Conservation (phyloP, 2,329 filamentous ascomycete genomes). For the Albophoma yamanashiensis region DNA sequence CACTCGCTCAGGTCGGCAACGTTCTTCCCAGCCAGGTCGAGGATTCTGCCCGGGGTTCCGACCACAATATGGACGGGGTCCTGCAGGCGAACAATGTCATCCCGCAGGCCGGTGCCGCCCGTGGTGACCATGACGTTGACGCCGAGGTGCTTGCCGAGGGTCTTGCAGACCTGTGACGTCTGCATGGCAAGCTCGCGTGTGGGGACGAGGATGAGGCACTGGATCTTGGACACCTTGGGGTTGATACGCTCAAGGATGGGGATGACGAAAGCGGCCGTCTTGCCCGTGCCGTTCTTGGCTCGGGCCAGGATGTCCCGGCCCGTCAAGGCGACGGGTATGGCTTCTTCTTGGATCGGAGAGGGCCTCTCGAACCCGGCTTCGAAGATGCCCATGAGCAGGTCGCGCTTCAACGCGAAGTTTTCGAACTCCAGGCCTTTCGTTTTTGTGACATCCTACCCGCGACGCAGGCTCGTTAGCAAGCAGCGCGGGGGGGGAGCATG, state of each 20-base stretch:
- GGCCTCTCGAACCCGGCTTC: conserved; percentile 98
- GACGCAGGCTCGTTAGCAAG: background rate
- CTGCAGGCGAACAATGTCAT: conserved; percentile 91
- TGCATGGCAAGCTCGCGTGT: conserved; percentile 96
- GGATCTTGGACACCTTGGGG: conserved; percentile 90
- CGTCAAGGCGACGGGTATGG: conserved; percentile 90
- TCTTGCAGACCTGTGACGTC: conserved; percentile 99
- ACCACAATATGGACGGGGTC: conserved; percentile 96
- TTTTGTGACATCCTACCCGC: conserved; percentile 78
- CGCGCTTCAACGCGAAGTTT: conserved; percentile 89
- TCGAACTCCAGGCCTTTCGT: conserved; percentile 98
- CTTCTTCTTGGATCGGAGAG: conserved; percentile 98
- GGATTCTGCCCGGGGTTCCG: conserved; percentile 89
- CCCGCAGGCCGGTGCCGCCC: conserved; percentile 85
- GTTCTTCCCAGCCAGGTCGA: conserved; percentile 91
- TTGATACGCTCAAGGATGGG: conserved; percentile 93
- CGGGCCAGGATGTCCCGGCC: conserved; percentile 91
- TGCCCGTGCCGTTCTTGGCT: conserved; percentile 97
- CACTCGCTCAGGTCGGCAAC: conserved; percentile 95
- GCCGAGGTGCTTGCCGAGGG: conserved; percentile 88
- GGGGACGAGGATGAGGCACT: conserved; percentile 91
- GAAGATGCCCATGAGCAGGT: conserved; percentile 97
- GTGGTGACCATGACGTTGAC: conserved; percentile 99
- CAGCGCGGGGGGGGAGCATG: conserved; percentile 2
- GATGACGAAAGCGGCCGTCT: conserved; percentile 96